Evolutionary conservation across 192 early-diverging fungal species (phyloP), one percentile per base, ranked within the genome.

Genomic region (Dimargaris xerosporica): DNA sequence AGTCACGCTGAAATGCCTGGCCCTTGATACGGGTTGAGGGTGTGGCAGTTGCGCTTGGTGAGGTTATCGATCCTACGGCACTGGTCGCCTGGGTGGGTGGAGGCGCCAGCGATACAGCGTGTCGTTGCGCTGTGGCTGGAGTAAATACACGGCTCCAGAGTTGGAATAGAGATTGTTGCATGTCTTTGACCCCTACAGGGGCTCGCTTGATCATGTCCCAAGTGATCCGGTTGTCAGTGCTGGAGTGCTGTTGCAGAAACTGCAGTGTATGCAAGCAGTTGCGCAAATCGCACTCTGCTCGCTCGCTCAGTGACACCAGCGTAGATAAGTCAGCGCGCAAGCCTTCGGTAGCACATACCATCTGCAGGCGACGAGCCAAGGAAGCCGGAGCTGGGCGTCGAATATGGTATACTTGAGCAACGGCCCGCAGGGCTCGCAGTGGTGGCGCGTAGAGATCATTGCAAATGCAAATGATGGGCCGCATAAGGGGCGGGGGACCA

Each of bases 381-480:
- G 77, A 70, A 11, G 80, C 66, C 0, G 82, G 67, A 3, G 84
- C 75, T 0, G 86, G 81, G 26, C 82, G 77, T n/a, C 73, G 71
- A 56, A 99, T 86, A 51, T 80, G 74, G 66, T 84, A 70, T 44
- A 83, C 71, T 62, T 91, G 80, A 9, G 91, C 88, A 43, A 89
- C 78, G n/a, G 71, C 70, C 19, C 93, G 80, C 45, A 99, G 73
- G 1, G 89, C 86, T 30, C 92, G 85, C 58, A 99, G 73, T 11
- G 84, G 88, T 23, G 93, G 82, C 5, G 90, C 88, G 73, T 90
- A 99, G 58, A 78, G 84, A 71, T 96, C 93, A 71, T 99, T 99
- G 80, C 96, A 99, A 62, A 99, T 95, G 69, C 94, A 99, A 43
- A 99, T 96, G 54, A 99, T 93, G 50, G 96, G 96, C 5, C 94